These are phyloP conservation scores for Acorus gramineus DNA, from an alignment of 106 monocot genomes.

Conservation along the genomic window DNA sequence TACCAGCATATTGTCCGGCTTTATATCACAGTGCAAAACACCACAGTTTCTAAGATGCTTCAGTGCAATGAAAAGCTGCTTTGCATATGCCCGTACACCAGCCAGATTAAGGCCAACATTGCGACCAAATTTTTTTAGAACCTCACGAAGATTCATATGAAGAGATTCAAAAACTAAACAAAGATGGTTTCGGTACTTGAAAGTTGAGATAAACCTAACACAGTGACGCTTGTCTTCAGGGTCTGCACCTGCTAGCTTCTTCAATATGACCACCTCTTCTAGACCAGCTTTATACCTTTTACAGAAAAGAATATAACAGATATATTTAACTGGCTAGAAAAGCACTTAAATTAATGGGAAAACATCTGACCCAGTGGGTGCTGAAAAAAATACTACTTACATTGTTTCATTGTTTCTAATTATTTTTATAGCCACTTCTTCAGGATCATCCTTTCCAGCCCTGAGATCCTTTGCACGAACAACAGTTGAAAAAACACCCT, in stretches of 20 bases:
- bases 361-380: neutral
- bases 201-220: conserved; percentile 98
- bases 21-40: conserved; percentile 94
- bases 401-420: conserved; percentile 95
- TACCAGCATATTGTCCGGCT: conserved; percentile 99
- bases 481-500: conserved; percentile 97
- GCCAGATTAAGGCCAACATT: conserved; percentile 98
- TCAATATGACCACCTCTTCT: conserved; percentile 76
- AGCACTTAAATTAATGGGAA: neutral
- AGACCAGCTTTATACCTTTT: conserved; percentile 85
- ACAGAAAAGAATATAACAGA: conserved; percentile 2
- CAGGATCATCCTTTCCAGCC: conserved; percentile 63
- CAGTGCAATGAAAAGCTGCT: conserved; percentile 98
- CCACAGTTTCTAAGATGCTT: conserved; percentile 97
- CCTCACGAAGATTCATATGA: conserved; percentile 99
- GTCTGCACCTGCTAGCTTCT: conserved; percentile 78
- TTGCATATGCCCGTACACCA: conserved; percentile 98
- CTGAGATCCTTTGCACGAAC: conserved; percentile 98
- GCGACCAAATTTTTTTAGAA: conserved; percentile 99
- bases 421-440: conserved; percentile 98
- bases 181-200: conserved; percentile 99
- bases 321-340: neutral
- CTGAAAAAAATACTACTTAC: conserved; percentile 25
- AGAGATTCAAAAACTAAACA: conserved; percentile 99
- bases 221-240: conserved; percentile 91